These are phyloP conservation scores for Xerocomus amazonicus DNA, from an alignment of 1,284 basidiomycete species.

Conservation along the genomic window DNA sequence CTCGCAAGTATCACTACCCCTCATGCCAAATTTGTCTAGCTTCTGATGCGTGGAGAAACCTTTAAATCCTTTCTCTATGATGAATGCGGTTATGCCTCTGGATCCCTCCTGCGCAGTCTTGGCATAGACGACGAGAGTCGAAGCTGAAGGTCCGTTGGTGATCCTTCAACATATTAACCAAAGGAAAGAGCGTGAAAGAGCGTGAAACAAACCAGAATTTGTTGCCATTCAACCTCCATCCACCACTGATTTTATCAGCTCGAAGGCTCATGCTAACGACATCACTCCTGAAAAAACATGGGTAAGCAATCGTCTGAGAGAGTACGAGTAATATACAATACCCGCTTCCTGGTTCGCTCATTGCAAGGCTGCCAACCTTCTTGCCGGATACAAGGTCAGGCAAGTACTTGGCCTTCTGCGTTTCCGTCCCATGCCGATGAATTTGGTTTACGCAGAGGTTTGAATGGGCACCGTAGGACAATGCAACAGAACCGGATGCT, in stretches of 20 bases:
- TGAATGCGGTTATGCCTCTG: constrained; percentile 92
- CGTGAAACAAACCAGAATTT: constrained; percentile 79
- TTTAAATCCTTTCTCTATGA: constrained; percentile 76
- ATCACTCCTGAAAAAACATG: constrained; percentile 52
- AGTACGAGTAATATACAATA: constrained; percentile 7
- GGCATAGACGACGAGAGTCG: constrained; percentile 90
- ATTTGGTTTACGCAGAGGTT: constrained; percentile 84
- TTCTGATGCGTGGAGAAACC: constrained; percentile 91
- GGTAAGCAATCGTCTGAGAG: constrained; percentile 2
- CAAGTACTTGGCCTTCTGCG: constrained; percentile 86
- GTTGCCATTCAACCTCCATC: constrained; percentile 81
- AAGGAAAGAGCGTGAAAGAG: not conserved
- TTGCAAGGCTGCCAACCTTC: constrained; percentile 88
- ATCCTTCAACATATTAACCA: constrained; percentile 57
- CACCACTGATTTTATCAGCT: constrained; percentile 73
- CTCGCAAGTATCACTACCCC: constrained; percentile 93
- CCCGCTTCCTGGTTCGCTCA: constrained; percentile 90
- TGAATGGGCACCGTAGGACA: constrained; percentile 93
- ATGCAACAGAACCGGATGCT: constrained; percentile 85
- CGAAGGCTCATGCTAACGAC: constrained; percentile 87
- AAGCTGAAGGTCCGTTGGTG: constrained; percentile 89
- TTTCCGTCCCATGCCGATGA: constrained; percentile 80
- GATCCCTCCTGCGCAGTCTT: constrained; percentile 81
- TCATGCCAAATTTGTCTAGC: constrained; percentile 95
- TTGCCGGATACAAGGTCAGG: constrained; percentile 79